These are phyloP conservation scores for Psophocarpus tetragonolobus DNA, from an alignment of 306 rosid species.

Conservation along the genomic window DNA sequence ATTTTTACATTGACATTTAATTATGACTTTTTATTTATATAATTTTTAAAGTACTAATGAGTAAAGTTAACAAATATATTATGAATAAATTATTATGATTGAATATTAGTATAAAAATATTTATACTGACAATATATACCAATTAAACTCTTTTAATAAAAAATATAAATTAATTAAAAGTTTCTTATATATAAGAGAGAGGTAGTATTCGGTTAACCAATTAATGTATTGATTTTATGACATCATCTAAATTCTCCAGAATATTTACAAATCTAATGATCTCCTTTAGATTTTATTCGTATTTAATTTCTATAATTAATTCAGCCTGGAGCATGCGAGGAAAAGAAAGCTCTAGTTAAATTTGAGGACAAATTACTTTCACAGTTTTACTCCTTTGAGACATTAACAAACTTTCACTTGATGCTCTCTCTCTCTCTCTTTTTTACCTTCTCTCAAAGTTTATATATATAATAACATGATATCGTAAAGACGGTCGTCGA, in stretches of 20 bases:
- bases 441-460: background rate
- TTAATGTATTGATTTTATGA: slow-evolving; percentile 18
- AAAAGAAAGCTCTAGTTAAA: slow-evolving; percentile 14
- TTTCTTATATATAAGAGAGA: too few species aligned
- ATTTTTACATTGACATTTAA: too few species aligned
- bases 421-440: background rate
- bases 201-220: slow-evolving; percentile 27
- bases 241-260: background rate
- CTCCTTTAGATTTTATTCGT: slow-evolving; percentile 21
- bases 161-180: too few species aligned
- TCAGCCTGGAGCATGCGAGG: slow-evolving; percentile 7
- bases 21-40: too few species aligned
- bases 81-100: too few species aligned
- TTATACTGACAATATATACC: too few species aligned
- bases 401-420: background rate
- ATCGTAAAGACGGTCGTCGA: background rate
- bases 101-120: too few species aligned
- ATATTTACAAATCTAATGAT: slow-evolving; percentile 13
- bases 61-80: too few species aligned
- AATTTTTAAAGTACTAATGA: too few species aligned
- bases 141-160: too few species aligned
- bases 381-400: background rate
- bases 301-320: background rate
- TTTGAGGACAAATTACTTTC: background rate
- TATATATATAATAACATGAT: background rate